Base-by-base conservation (phyloP, 768 basidiomycete genomes). In the Strobilomyces echinocephalus region DNA sequence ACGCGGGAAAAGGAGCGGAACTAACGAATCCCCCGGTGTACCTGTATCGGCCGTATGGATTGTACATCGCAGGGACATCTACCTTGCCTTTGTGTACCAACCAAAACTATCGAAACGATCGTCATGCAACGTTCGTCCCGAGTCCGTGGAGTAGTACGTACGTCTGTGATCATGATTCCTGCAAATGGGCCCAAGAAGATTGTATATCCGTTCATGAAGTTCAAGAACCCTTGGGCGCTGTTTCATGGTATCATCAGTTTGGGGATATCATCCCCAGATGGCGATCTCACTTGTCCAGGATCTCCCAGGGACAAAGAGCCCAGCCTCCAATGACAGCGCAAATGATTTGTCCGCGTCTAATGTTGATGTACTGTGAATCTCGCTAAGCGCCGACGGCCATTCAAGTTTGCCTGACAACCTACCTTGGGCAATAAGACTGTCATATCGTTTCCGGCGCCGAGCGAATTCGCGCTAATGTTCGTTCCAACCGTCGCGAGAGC, bases 301-400 rank as follows among this genome's bases (percentile, higher is more conserved):
- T 91, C 69, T 91, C 83, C 92, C 91, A 95, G 4, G 91, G 90
- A 56, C 81, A 83, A n/a, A 91, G 69, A 0, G 78, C 82, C 91
- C 92, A 95, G 1, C 89, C 89, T 3, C 89, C 89, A 6, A 95
- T 64, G 44, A 94, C 50, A 0, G 89, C 88, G 57, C 89, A 92
- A 33, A 95, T 73, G 55, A 89, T 69, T 62, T 85, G 84, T 1
- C 93, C 93, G 10, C 92, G 77, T 48, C 81, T 77, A 56, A 93
- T 89, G 64, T 94, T 89, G 71, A 95, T 64, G 35, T 64, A 64
- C 64, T 64, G 33, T 21, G 38, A 24, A 38, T 28, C 9, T 16
- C 4, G 43, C 52, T 33, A 36, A n/a, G 34, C 34, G 20, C 11
- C 5, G 28, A 16, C 12, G 2, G 16, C 21, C 9, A 4, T n/a